A percentile compares a stretch with the other conserved stretches of the same genome.
phyloP scores from a whole-genome alignment of 768 basidiomycete species.

The Antrodiella citrinella region DNA sequence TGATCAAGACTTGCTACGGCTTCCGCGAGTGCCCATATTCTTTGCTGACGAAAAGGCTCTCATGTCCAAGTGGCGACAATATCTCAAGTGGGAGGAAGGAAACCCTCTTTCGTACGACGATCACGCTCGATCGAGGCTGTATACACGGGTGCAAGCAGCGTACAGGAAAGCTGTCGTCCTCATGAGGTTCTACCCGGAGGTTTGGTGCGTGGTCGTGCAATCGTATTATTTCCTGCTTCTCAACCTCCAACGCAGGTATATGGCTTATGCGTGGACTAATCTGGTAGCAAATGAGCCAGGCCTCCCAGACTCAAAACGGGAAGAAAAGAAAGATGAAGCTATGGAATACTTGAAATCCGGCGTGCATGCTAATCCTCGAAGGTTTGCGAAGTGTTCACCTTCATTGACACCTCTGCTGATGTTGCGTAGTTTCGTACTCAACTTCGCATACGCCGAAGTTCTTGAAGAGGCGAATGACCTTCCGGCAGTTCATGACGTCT shows the following conservation, averaged over 20 bases:
- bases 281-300: slow-evolving; percentile 40
- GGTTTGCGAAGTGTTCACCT: slow-evolving; percentile 32
- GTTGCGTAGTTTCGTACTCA: slow-evolving; percentile 63
- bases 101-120: slow-evolving; percentile 91
- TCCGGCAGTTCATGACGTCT: slow-evolving; percentile 60
- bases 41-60: slow-evolving; percentile 62
- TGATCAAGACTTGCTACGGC: slow-evolving; percentile 38
- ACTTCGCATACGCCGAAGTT: slow-evolving; percentile 79
- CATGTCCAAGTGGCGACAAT: slow-evolving; percentile 83
- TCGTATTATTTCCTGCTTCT: slow-evolving; percentile 2
- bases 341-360: slow-evolving; percentile 69
- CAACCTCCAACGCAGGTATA: slow-evolving; percentile 51
- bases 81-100: slow-evolving; percentile 89
- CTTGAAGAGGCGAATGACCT: slow-evolving; percentile 56
- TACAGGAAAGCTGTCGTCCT: slow-evolving; percentile 83
- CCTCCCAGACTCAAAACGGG: not conserved
- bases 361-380: slow-evolving; percentile 76
- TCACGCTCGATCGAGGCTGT: slow-evolving; percentile 57
- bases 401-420: not conserved
- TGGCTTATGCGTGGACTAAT: slow-evolving; percentile 77
- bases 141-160: slow-evolving; percentile 66
- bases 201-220: slow-evolving; percentile 52
- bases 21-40: slow-evolving; percentile 68
- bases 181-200: slow-evolving; percentile 90
- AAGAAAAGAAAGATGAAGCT: slow-evolving; percentile 61